Conservation (phyloP, 2,329 filamentous ascomycete species). For the Rhinocladiella similis region DNA sequence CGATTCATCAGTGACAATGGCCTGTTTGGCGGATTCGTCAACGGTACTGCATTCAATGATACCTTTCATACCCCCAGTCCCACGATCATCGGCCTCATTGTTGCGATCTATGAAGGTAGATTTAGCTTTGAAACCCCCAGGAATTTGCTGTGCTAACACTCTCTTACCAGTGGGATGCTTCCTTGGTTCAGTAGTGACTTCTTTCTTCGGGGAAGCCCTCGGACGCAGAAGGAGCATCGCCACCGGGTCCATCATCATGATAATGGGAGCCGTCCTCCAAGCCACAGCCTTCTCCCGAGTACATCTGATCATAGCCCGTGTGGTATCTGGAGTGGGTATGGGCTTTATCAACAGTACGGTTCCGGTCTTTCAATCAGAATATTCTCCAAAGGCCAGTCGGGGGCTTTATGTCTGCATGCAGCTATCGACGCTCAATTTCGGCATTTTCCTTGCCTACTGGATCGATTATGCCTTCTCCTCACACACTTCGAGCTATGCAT, state of each 20-base stretch:
- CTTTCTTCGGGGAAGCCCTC: constrained; percentile 42
- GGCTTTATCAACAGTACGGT: constrained; percentile 53
- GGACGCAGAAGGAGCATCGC: constrained; percentile 52
- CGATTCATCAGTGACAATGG: no score
- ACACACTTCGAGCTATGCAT: constrained; percentile 40
- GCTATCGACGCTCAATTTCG: constrained; percentile 52
- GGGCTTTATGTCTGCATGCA: constrained; percentile 49
- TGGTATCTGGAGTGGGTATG: constrained; percentile 49
- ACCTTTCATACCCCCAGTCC: no score
- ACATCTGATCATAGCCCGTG: constrained; percentile 53
- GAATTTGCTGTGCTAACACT: no score
- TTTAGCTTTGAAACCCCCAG: no score
- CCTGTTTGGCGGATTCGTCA: no score
- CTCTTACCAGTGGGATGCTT: no score
- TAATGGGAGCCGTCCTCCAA: constrained; percentile 49
- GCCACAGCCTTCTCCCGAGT: constrained; percentile 46
- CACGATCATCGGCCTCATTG: no score
- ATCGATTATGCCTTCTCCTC: constrained; percentile 54
- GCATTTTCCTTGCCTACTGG: constrained; percentile 53
- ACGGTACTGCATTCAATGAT: no score
- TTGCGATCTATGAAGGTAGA: no score
- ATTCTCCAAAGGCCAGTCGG: constrained; percentile 43
- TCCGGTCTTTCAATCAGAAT: constrained; percentile 54
- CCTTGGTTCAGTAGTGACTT: neutral
- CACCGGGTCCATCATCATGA: constrained; percentile 50